Conservation (phyloP, 306 rosid genomes). For the Vigna radiata region DNA sequence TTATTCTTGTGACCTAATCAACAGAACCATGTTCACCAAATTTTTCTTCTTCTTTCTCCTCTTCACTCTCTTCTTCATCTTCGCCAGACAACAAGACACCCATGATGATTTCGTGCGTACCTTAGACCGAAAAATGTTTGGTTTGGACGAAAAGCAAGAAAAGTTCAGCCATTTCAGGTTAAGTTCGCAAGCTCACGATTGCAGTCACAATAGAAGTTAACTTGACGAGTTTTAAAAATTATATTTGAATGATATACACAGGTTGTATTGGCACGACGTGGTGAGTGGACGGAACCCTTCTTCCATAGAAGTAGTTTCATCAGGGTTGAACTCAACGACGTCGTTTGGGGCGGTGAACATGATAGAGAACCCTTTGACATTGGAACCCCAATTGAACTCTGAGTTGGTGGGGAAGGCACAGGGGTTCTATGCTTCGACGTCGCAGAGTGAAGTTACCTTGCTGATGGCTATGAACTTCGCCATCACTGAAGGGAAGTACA, state of each 20-base stretch:
- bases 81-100: background rate
- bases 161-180: slow-evolving; percentile 62
- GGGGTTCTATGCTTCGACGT: slow-evolving; percentile 65
- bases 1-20: background rate
- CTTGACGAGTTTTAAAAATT: no score
- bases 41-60: slow-evolving; percentile 29
- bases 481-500: slow-evolving; percentile 67
- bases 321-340: slow-evolving; percentile 41
- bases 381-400: slow-evolving; percentile 52
- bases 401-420: slow-evolving; percentile 59
- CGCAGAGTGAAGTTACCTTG: slow-evolving; percentile 52
- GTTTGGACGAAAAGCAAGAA: slow-evolving; percentile 45
- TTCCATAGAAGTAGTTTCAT: slow-evolving; percentile 37
- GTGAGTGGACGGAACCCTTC: slow-evolving; percentile 52
- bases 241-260: background rate
- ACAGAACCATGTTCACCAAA: slow-evolving; percentile 41
- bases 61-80: background rate
- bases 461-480: slow-evolving; percentile 78
- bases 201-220: no score
- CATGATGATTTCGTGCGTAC: slow-evolving; percentile 43
- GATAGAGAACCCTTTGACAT: slow-evolving; percentile 56
- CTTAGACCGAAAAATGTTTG: slow-evolving; percentile 45
- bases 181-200: no score
- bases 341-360: slow-evolving; percentile 46
- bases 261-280: slow-evolving; percentile 75